A percentile compares a stretch with the other conserved stretches of the same genome.
Evolutionary conservation across 176 grass and related monocot genomes (phyloP).

Genomic region (Melocanna baccifera): DNA sequence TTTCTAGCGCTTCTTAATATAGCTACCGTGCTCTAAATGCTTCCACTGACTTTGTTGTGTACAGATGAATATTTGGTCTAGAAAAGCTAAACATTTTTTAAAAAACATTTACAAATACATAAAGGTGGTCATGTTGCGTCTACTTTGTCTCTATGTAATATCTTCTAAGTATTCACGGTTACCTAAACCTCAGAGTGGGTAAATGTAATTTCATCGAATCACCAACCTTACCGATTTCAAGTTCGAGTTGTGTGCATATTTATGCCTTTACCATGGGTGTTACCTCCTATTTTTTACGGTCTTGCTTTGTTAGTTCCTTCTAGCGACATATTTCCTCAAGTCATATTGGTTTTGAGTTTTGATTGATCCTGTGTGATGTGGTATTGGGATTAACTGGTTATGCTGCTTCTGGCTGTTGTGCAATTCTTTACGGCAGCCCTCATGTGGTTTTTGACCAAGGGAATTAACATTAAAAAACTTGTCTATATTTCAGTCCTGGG

Average conservation of each 20-base stretch:
- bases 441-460: neutral
- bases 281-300: neutral
- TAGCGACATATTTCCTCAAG: neutral
- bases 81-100: neutral
- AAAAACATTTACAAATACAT: neutral
- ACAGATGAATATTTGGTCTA: neutral
- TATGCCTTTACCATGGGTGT: neutral
- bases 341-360: neutral
- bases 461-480: neutral
- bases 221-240: neutral
- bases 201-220: neutral
- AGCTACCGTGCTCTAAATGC: neutral
- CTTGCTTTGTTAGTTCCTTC: neutral
- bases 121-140: neutral
- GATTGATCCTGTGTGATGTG: neutral
- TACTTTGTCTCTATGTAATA: neutral
- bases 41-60: neutral
- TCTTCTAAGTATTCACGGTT: neutral
- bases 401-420: neutral
- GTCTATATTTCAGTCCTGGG: constrained; percentile 73
- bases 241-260: neutral
- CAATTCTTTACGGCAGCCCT: neutral
- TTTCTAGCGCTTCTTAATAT: neutral
- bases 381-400: neutral
- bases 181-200: neutral